Evolutionary conservation across 208 protist species (phyloP).

Genomic region (Crithidia acanthocephali): DNA sequence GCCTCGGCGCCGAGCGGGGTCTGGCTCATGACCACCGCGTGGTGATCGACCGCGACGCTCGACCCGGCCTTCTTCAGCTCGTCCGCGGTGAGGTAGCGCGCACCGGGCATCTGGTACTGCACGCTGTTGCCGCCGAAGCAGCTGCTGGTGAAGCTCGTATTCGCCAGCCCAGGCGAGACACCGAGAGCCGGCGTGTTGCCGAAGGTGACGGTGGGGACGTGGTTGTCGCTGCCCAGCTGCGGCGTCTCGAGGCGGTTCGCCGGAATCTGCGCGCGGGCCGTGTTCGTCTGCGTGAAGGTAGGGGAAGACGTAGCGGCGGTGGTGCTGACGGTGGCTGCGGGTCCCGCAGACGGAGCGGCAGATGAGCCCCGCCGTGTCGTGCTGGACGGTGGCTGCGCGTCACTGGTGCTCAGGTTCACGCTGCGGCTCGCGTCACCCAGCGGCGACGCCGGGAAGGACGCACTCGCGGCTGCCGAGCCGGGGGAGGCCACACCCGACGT

Average conservation of each 20-base stretch:
- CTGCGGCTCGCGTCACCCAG: background rate
- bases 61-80: constrained; percentile 18
- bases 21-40: constrained; percentile 35
- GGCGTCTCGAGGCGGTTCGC: constrained; percentile 25
- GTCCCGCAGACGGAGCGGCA: background rate
- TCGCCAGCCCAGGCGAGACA: constrained; percentile 16
- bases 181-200: constrained; percentile 2
- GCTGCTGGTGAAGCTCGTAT: constrained; percentile 29
- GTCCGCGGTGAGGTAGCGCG: constrained; percentile 41
- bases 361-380: background rate
- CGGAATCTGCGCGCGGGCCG: constrained; percentile 7
- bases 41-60: constrained; percentile 34
- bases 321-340: background rate
- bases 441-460: background rate
- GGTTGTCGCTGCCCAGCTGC: constrained; percentile 18
- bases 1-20: constrained; percentile 20
- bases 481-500: background rate
- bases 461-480: background rate
- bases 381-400: background rate
- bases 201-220: background rate
- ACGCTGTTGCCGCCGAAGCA: constrained; percentile 26
- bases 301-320: background rate
- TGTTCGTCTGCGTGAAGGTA: constrained; percentile 3
- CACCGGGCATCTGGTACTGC: constrained; percentile 44
- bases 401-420: background rate